Percentiles rank a stretch among this genome's conserved stretches.
Conservation (phyloP, 148 eudicot genomes). For the Rhododendron ferrugineum region DNA sequence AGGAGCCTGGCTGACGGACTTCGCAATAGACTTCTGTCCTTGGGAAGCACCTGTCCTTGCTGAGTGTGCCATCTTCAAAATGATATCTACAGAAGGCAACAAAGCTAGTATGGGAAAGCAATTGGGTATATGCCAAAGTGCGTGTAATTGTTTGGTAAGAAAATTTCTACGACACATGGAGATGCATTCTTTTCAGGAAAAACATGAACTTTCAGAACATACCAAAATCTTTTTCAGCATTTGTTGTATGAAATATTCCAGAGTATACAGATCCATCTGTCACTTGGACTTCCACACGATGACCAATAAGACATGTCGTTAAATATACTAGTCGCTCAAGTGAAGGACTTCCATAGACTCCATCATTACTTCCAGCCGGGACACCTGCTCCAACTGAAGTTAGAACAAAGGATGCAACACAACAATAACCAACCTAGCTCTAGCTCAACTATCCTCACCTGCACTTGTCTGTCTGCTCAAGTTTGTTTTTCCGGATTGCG, state of each 20-base stretch:
- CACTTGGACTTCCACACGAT: slow-evolving; percentile 89
- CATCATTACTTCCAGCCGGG: slow-evolving; percentile 31
- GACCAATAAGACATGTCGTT: slow-evolving; percentile 79
- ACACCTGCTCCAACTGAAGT: slow-evolving; percentile 29
- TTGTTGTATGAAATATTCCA: slow-evolving; percentile 81
- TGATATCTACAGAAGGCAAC: slow-evolving; percentile 45
- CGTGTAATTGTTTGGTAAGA: not conserved
- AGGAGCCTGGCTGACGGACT: slow-evolving; percentile 51
- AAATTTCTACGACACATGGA: not conserved
- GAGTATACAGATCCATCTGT: slow-evolving; percentile 72
- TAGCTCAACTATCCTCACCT: slow-evolving; percentile 32
- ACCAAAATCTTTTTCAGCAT: slow-evolving; percentile 78
- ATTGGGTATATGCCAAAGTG: not conserved
- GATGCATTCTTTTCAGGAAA: not conserved
- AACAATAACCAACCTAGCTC: slow-evolving; percentile 9
- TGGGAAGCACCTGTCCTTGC: slow-evolving; percentile 47
- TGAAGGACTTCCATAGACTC: slow-evolving; percentile 41
- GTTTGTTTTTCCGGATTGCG: slow-evolving; percentile 56
- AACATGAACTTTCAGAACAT: slow-evolving; percentile 15
- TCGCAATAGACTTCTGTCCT: slow-evolving; percentile 49
- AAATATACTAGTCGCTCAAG: slow-evolving; percentile 66
- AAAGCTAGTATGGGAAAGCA: slow-evolving; percentile 2
- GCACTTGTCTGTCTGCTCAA: slow-evolving; percentile 33
- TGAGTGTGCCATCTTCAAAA: slow-evolving; percentile 81
- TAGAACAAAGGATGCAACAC: slow-evolving; percentile 11